These are phyloP conservation scores for Pseudovirgaria hyperparasitica DNA, from an alignment of 2,329 filamentous ascomycete genomes.

Conservation along the genomic window DNA sequence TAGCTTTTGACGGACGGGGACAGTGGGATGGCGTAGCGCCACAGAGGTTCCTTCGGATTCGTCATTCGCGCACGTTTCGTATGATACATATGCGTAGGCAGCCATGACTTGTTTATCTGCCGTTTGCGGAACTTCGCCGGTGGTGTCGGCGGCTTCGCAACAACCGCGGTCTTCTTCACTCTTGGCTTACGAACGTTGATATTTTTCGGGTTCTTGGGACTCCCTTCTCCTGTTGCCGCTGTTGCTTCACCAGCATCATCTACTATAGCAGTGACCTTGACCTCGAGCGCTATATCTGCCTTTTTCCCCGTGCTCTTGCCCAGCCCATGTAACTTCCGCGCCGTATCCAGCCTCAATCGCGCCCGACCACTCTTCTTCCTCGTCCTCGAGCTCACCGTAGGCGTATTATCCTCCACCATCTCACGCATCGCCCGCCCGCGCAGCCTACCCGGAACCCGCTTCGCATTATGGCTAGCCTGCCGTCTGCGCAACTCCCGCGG, in stretches of 20 bases:
- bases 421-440: slow-evolving; percentile 54
- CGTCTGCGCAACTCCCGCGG: slow-evolving; percentile 72
- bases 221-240: slow-evolving; percentile 7
- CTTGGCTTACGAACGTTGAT: slow-evolving; percentile 40
- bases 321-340: slow-evolving; percentile 54
- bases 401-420: slow-evolving; percentile 86
- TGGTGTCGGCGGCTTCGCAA: slow-evolving; percentile 52
- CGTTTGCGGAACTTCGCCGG: slow-evolving; percentile 69
- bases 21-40: slow-evolving; percentile 77
- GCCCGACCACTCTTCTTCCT: slow-evolving; percentile 42
- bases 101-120: slow-evolving; percentile 80
- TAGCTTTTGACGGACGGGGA: slow-evolving; percentile 86
- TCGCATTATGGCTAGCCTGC: slow-evolving; percentile 91
- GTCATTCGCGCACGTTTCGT: slow-evolving; percentile 88
- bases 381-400: slow-evolving; percentile 55
- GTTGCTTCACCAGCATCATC: slow-evolving; percentile 10
- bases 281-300: slow-evolving; percentile 18
- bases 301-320: slow-evolving; percentile 34
- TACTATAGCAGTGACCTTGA: slow-evolving; percentile 14
- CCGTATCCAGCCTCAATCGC: slow-evolving; percentile 61
- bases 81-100: slow-evolving; percentile 90
- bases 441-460: slow-evolving; percentile 70
- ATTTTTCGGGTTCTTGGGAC: slow-evolving; percentile 10
- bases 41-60: slow-evolving; percentile 62
- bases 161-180: slow-evolving; percentile 53